Conservation (phyloP, 2,329 filamentous ascomycete genomes). For the Colletotrichum tanaceti region DNA sequence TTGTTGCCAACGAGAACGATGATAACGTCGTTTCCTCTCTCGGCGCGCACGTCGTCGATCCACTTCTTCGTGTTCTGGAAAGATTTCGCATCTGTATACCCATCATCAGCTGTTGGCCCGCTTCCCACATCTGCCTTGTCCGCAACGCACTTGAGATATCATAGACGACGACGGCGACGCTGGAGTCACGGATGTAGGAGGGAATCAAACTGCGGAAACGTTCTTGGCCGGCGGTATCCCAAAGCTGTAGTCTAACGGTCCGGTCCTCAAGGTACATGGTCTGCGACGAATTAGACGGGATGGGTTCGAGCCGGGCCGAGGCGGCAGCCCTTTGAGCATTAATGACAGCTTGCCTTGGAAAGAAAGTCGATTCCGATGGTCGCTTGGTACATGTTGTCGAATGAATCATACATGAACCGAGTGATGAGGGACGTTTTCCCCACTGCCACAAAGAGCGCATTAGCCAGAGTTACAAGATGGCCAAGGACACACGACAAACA, state of each 20-base stretch:
- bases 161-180: slow-evolving; percentile 97
- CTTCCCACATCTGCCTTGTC: neutral
- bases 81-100: slow-evolving; percentile 79
- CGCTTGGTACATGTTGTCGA: slow-evolving; percentile 99
- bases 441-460: slow-evolving; percentile 65
- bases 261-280: slow-evolving; percentile 99
- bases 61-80: slow-evolving; percentile 99
- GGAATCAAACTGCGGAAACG: slow-evolving; percentile 97
- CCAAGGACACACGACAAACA: slow-evolving; percentile 49
- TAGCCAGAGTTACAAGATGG: slow-evolving; percentile 2
- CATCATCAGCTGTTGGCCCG: neutral
- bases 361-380: slow-evolving; percentile 99
- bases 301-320: neutral
- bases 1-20: slow-evolving; percentile 99
- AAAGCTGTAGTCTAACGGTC: slow-evolving; percentile 95
- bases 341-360: slow-evolving; percentile 77
- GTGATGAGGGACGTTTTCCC: slow-evolving; percentile 99
- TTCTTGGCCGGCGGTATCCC: slow-evolving; percentile 98
- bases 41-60: slow-evolving; percentile 97
- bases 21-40: slow-evolving; percentile 98
- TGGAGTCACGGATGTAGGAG: slow-evolving; percentile 98
- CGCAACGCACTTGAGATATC: slow-evolving; percentile 83
- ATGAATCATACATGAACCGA: slow-evolving; percentile 99
- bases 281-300: slow-evolving; percentile 54
- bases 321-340: slow-evolving; percentile 5